A percentile compares a stretch with the other conserved stretches of the same genome.
Evolutionary conservation across 345 rosid species (phyloP).

Genomic region (Sisymbrium irio): DNA sequence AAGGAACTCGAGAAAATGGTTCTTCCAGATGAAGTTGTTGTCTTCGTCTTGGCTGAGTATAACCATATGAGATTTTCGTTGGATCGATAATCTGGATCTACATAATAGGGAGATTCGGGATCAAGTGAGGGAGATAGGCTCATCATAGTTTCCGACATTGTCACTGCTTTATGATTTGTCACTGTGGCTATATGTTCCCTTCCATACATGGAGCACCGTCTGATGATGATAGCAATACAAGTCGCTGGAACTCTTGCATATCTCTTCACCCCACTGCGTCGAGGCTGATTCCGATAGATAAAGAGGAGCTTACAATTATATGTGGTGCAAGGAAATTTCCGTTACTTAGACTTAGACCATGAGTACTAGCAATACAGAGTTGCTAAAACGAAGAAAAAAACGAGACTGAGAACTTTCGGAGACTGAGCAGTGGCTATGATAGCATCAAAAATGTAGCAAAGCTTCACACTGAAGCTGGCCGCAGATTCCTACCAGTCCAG

Average conservation of each 20-base stretch:
- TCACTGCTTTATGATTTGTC: too few relatives aligned
- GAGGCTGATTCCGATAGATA: slow-evolving; percentile 39
- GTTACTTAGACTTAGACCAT: slow-evolving; percentile 48
- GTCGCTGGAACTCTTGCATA: slow-evolving; percentile 37
- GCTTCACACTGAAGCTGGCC: neutral
- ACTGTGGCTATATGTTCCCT: too few relatives aligned
- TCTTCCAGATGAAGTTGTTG: neutral
- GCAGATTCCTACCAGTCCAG: neutral
- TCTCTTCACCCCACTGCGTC: slow-evolving; percentile 54
- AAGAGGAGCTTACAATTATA: slow-evolving; percentile 37
- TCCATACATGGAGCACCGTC: too few relatives aligned
- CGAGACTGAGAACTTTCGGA: too few relatives aligned
- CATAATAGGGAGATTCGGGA: too few relatives aligned
- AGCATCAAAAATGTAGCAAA: neutral
- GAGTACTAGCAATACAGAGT: slow-evolving; percentile 36
- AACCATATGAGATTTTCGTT: too few relatives aligned
- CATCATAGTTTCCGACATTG: too few relatives aligned
- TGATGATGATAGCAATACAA: too few relatives aligned
- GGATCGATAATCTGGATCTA: too few relatives aligned
- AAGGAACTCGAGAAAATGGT: neutral
- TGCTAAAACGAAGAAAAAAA: slow-evolving; percentile 38
- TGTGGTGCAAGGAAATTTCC: slow-evolving; percentile 49
- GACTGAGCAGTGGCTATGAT: neutral
- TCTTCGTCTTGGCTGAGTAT: too few relatives aligned
- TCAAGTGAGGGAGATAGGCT: too few relatives aligned